A percentile compares a stretch with the other conserved stretches of the same genome.
Evolutionary conservation across 163 green algal genomes (phyloP).

Genomic region (Prototheca wickerhamii): DNA sequence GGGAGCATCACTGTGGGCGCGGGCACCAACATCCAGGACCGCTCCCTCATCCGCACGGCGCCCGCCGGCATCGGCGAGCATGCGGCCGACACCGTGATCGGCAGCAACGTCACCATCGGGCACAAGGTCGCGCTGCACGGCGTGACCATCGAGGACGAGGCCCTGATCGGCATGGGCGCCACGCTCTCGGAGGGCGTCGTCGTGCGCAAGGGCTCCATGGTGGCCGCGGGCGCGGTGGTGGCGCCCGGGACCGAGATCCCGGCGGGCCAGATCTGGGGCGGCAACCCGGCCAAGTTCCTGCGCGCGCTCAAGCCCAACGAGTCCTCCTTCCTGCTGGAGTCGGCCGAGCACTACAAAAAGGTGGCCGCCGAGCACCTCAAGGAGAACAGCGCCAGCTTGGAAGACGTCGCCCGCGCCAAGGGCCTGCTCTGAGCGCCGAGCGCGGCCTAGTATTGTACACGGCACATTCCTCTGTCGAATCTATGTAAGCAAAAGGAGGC

Average conservation of each 20-base stretch:
- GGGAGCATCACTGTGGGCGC: conserved; percentile 77
- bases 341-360: conserved; percentile 21
- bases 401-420: conserved; percentile 12
- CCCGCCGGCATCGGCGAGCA: conserved; percentile 3
- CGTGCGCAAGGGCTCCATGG: conserved; percentile 70
- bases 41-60: conserved; percentile 53
- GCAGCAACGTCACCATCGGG: conserved; percentile 78
- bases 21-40: conserved; percentile 95
- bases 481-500: no score
- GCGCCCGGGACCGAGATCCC: conserved; percentile 53
- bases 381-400: conserved; percentile 6
- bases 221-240: conserved; percentile 89
- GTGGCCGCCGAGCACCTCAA: conserved; percentile 13
- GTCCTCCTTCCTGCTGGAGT: conserved; percentile 57
- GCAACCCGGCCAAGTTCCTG: conserved; percentile 76
- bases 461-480: no score
- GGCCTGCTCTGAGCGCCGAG: conserved; percentile 5
- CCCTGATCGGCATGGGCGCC: conserved; percentile 90
- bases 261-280: conserved; percentile 58
- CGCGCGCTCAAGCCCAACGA: conserved; percentile 79
- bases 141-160: conserved; percentile 77
- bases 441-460: not conserved
- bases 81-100: conserved; percentile 49
- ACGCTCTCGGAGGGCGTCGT: conserved; percentile 70
- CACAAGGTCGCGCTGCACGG: conserved; percentile 42